These are phyloP conservation scores for Aureobasidium sp. DNA, from an alignment of 2,329 filamentous ascomycete genomes.

Conservation along the genomic window DNA sequence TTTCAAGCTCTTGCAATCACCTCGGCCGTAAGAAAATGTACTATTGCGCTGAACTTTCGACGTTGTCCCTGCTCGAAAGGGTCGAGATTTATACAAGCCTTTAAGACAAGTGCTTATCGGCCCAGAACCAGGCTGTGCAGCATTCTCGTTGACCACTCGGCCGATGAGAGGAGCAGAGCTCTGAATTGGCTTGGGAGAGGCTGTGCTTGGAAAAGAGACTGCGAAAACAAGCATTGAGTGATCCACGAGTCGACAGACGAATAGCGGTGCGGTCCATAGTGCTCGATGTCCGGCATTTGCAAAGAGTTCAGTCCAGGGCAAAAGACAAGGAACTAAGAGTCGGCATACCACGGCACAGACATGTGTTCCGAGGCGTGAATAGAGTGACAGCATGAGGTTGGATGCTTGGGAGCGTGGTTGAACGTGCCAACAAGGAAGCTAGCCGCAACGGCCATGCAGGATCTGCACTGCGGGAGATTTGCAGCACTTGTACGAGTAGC, in stretches of 20 bases:
- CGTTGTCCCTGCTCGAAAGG: not conserved
- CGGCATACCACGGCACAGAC: not conserved
- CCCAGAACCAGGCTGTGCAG: no score
- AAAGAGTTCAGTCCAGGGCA: not conserved
- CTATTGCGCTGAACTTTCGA: not conserved
- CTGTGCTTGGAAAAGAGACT: not conserved
- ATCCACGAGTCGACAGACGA: not conserved
- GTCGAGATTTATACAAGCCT: not conserved
- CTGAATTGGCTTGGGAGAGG: not conserved
- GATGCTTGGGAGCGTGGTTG: not conserved
- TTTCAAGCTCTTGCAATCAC: not conserved
- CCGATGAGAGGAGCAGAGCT: not conserved
- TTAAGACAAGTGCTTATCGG: not conserved
- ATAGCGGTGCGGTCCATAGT: not conserved
- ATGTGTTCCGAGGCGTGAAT: not conserved
- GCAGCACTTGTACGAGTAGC: not conserved
- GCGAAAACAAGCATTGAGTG: not conserved
- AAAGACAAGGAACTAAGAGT: not conserved
- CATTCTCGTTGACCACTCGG: not conserved
- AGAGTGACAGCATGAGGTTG: not conserved
- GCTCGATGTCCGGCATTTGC: constrained; percentile 3
- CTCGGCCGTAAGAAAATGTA: not conserved
- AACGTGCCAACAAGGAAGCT: not conserved
- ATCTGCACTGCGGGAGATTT: constrained; percentile 2
- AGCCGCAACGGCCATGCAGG: constrained; percentile 2